Evolutionary conservation across 805 yeast genomes (phyloP).

Genomic region (Barnettozyma salicaria): DNA sequence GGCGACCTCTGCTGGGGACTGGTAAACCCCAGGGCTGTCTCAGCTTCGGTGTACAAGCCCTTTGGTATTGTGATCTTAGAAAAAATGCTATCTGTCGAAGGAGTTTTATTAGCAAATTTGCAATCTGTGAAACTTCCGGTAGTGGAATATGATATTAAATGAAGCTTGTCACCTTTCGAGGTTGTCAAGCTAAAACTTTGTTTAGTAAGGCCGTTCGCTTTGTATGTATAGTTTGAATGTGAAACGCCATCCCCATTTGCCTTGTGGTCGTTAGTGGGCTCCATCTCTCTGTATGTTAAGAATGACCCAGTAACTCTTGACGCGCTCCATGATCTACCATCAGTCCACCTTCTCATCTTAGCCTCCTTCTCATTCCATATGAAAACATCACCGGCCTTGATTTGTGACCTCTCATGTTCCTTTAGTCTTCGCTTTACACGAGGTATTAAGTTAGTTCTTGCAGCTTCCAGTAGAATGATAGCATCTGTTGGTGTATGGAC

Average conservation of each 20-base stretch:
- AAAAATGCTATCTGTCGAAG: conserved; percentile 37
- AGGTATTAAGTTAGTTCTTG: conserved; percentile 50
- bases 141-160: conserved; percentile 52
- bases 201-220: conserved; percentile 52
- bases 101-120: conserved; percentile 30
- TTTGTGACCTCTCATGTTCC: conserved; percentile 42
- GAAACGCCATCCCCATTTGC: conserved; percentile 1
- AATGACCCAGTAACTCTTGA: conserved; percentile 62
- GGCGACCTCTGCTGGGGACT: no score
- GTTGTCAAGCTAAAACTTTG: conserved; percentile 58
- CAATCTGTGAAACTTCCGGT: conserved; percentile 26
- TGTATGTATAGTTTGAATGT: conserved; percentile 29
- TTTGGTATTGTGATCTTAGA: conserved; percentile 29
- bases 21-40: no score
- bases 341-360: conserved; percentile 75
- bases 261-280: conserved; percentile 18
- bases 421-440: conserved; percentile 53
- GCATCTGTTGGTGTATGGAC: conserved; percentile 57
- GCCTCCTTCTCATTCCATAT: conserved; percentile 70
- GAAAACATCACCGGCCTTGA: conserved; percentile 55
- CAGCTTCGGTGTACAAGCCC: conserved; percentile 32
- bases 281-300: conserved; percentile 58
- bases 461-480: conserved; percentile 57
- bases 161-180: conserved; percentile 46
- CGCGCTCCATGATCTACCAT: conserved; percentile 69